A percentile compares a stretch with the other conserved stretches of the same genome.
phyloP scores from a whole-genome alignment of 2,329 filamentous ascomycete species.

The Cryphonectria radicalis region DNA sequence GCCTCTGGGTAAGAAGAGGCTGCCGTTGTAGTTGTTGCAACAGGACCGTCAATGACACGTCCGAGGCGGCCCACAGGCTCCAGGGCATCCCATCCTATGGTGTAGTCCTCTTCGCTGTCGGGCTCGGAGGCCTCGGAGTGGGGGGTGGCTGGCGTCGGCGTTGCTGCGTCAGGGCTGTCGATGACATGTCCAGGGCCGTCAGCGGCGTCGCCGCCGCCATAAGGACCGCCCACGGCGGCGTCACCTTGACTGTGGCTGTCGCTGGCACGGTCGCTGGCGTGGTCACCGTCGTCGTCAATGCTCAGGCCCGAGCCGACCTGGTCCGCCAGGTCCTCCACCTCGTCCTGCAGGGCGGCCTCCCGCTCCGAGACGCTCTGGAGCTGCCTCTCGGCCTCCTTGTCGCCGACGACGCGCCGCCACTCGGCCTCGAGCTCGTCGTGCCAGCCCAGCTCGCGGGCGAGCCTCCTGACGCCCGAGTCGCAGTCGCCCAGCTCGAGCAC shows the following conservation, averaged over 20 bases:
- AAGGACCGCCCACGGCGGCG: too few relatives aligned
- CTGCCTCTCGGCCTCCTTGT: conserved; percentile 59
- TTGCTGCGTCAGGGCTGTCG: background rate
- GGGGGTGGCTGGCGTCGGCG: background rate
- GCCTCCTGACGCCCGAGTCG: conserved; percentile 76
- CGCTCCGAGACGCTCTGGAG: conserved; percentile 41
- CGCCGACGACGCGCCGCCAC: conserved; percentile 72
- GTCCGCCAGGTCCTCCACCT: conserved; percentile 44
- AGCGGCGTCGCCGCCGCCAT: too few relatives aligned
- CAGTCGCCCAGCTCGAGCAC: conserved; percentile 83
- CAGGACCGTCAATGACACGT: background rate
- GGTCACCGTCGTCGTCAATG: conserved; percentile 29
- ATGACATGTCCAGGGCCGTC: background rate
- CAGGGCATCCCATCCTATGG: background rate
- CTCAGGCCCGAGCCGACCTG: conserved; percentile 38
- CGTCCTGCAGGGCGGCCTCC: conserved; percentile 46
- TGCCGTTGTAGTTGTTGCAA: background rate
- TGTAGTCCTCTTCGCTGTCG: background rate
- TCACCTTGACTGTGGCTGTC: background rate
- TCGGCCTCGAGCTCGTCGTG: conserved; percentile 75
- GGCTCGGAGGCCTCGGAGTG: too few relatives aligned
- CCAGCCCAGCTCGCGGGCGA: conserved; percentile 86
- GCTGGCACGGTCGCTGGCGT: too few relatives aligned
- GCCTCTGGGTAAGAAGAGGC: background rate
- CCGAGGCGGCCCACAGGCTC: background rate